phyloP scores from a whole-genome alignment of 176 grass and related monocot species.

The Echinochloa phyllopogon region DNA sequence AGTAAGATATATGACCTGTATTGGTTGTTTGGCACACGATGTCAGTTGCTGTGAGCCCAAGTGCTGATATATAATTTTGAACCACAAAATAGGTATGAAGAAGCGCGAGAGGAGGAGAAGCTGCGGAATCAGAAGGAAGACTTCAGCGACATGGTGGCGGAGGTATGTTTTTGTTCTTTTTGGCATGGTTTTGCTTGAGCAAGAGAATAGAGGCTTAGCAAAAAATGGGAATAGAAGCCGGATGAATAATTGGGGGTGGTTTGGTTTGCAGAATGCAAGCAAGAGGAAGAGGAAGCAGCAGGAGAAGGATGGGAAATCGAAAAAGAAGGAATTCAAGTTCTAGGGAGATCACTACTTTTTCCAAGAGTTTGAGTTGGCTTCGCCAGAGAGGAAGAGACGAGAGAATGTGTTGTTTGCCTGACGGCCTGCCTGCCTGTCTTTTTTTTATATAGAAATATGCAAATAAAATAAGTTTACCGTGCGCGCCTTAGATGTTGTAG shows the following conservation, averaged over 20 bases:
- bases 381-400: too few relatives aligned
- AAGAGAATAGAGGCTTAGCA: background rate
- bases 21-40: background rate
- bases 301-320: slow-evolving; percentile 82
- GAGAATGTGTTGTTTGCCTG: too few relatives aligned
- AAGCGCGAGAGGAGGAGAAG: slow-evolving; percentile 90
- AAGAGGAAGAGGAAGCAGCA: slow-evolving; percentile 86
- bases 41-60: background rate
- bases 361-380: too few relatives aligned
- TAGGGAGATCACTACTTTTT: slow-evolving; percentile 13
- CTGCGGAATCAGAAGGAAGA: slow-evolving; percentile 93
- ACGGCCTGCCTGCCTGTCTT: too few relatives aligned
- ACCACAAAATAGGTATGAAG: slow-evolving; percentile 64
- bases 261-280: slow-evolving; percentile 65
- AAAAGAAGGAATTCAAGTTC: slow-evolving; percentile 97
- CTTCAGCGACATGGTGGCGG: slow-evolving; percentile 98
- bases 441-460: too few relatives aligned
- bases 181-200: background rate
- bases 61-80: background rate
- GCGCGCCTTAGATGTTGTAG: background rate
- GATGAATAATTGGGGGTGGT: background rate
- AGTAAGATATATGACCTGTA: slow-evolving; percentile 56
- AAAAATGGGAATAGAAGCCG: background rate
- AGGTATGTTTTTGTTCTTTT: slow-evolving; percentile 42
- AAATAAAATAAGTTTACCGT: too few relatives aligned